Evolutionary conservation across 306 rosid genomes (phyloP), one percentile per base, ranked within the genome.

Genomic region (Delonix regia): DNA sequence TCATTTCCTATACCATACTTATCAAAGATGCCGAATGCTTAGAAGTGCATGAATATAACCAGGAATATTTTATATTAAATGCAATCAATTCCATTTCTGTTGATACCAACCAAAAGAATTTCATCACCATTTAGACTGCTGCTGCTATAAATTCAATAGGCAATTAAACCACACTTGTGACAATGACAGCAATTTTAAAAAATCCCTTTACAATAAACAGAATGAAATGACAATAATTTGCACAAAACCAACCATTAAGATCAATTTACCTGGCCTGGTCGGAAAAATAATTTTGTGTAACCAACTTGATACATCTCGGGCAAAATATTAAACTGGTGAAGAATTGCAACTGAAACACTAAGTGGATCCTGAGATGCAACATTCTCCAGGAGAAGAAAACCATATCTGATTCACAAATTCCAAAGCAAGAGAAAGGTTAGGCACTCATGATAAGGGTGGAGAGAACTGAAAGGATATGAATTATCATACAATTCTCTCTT

Each of bases 261-360:
- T 73, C 39, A 45, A 82, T 55, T 83, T 87, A 96, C 99, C 99
- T 96, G 99, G 78, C 99, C 98, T 48, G 99, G 83, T 82, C 99
- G 94, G 90, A 96, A 96, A 81, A 96, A 96, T 84, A 95, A 81
- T 78, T 95, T 95, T 65, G 98, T 96, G 87, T 85, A 96, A 87
- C 99, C 99, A 86, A 96, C 99, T 93, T 96, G 99, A 84, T 87
- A 96, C 99, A 96, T 91, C 70, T 96, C 99, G 15, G 98, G 97
- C 87, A 90, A 85, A 78, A 96, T 93, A 86, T 91, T 86, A 85
- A 96, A 96, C 87, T 93, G 99, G 45, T 96, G 98, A 91, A 96
- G 99, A 86, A 96, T 93, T 44, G 99, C 96, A 49, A 96, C 99
- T 10, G 99, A 96, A 85, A 93, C 98, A 73, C 97, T 87, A 13